These are phyloP conservation scores for Simplicillium aogashimaense DNA, from an alignment of 2,329 filamentous ascomycete species.

Conservation along the genomic window DNA sequence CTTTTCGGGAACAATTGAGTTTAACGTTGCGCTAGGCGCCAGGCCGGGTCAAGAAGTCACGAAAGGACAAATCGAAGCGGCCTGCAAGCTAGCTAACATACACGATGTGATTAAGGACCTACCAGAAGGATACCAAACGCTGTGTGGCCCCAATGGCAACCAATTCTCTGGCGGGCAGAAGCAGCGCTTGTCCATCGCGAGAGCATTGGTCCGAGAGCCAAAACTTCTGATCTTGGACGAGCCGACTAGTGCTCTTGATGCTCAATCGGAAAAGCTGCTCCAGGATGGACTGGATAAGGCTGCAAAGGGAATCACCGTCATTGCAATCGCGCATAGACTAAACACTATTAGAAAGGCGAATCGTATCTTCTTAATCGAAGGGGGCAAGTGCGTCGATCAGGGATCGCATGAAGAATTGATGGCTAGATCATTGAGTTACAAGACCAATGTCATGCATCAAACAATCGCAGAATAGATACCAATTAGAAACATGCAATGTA, in stretches of 20 bases:
- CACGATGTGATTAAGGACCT: constrained; percentile 46
- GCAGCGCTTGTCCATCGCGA: constrained; percentile 59
- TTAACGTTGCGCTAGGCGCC: constrained; percentile 29
- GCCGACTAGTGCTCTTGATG: constrained; percentile 58
- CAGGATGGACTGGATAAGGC: constrained; percentile 45
- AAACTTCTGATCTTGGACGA: constrained; percentile 61
- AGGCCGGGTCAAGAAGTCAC: constrained; percentile 33
- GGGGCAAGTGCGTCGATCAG: constrained; percentile 24
- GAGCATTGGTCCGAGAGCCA: constrained; percentile 55
- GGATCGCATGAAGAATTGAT: constrained; percentile 18
- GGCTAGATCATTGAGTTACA: constrained; percentile 1
- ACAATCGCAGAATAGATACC: not conserved
- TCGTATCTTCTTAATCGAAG: constrained; percentile 31
- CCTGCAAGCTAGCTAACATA: constrained; percentile 47
- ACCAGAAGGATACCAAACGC: constrained; percentile 47
- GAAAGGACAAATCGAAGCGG: constrained; percentile 41
- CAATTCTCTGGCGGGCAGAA: constrained; percentile 61
- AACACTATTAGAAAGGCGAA: constrained; percentile 32
- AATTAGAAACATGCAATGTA: no score
- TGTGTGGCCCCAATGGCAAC: constrained; percentile 51
- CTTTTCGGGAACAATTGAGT: constrained; percentile 28
- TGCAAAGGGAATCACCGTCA: constrained; percentile 26
- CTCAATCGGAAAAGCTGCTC: constrained; percentile 47
- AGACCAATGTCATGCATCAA: constrained; percentile 4
- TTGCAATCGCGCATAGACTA: constrained; percentile 34